A percentile compares a stretch with the other conserved stretches of the same genome.
These are phyloP conservation scores for Russula foetens DNA, from an alignment of 768 basidiomycete genomes.

Conservation along the genomic window DNA sequence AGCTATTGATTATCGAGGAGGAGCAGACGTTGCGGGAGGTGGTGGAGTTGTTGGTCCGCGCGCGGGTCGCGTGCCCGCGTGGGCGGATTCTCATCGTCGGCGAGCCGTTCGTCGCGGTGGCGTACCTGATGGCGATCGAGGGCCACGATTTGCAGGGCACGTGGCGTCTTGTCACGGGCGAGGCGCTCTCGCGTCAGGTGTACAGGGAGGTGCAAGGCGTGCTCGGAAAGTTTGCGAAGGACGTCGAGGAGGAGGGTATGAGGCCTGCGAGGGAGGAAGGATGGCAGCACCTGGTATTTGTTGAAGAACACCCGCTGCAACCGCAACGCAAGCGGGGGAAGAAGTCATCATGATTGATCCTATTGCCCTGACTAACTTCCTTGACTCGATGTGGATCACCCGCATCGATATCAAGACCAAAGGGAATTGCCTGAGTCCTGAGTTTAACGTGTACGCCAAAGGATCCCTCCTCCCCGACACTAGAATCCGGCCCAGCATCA, in stretches of 20 bases:
- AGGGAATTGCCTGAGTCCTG: no score
- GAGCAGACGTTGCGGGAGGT: constrained; percentile 1
- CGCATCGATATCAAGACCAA: no score
- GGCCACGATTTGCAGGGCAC: background rate
- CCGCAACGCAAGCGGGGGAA: constrained; percentile 1
- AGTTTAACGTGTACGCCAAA: no score
- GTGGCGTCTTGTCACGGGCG: constrained; percentile 8
- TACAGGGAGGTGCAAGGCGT: background rate
- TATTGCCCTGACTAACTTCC: no score
- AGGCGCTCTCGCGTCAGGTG: background rate
- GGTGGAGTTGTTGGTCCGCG: background rate
- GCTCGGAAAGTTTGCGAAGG: background rate
- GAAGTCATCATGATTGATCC: no score
- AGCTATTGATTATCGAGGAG: background rate
- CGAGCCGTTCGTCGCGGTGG: constrained; percentile 8
- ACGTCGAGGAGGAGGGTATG: constrained; percentile 4
- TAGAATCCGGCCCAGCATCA: no score
- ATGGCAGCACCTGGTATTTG: background rate
- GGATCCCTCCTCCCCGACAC: no score
- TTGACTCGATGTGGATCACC: no score
- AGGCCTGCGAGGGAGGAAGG: background rate
- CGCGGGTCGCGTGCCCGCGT: background rate
- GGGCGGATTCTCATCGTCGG: background rate
- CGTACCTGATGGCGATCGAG: constrained; percentile 5
- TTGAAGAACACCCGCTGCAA: background rate